Evolutionary conservation across 768 basidiomycete genomes (phyloP).

Genomic region (Leucosporidium yakuticum): DNA sequence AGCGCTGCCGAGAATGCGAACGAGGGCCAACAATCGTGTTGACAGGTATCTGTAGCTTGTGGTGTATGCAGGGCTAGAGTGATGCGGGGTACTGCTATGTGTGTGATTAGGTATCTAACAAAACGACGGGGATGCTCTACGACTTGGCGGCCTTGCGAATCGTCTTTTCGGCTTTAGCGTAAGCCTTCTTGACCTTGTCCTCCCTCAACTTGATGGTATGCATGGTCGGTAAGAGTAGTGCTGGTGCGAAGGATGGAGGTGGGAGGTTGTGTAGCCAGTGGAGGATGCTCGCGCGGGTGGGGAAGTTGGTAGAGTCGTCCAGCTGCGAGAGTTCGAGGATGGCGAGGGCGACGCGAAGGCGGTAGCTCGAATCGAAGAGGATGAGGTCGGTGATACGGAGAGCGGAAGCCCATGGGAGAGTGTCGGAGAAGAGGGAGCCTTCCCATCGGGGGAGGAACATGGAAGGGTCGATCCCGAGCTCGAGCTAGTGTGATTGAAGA

Average conservation of each 20-base stretch:
- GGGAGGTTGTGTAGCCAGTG: constrained; percentile 20
- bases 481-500: constrained; percentile 2
- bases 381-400: constrained; percentile 27
- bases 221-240: constrained; percentile 7
- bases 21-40: too few species aligned
- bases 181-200: constrained; percentile 23
- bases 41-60: too few species aligned
- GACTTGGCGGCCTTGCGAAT: neutral
- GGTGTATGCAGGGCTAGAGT: too few species aligned
- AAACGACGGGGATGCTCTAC: neutral
- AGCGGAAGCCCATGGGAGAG: constrained; percentile 13
- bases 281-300: constrained; percentile 13
- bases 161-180: constrained; percentile 14
- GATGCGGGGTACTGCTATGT: too few species aligned
- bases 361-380: constrained; percentile 19
- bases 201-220: constrained; percentile 15
- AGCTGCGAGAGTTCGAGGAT: constrained; percentile 23
- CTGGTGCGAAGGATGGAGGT: constrained; percentile 5
- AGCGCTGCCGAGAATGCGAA: too few species aligned
- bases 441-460: constrained; percentile 15
- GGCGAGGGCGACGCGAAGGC: constrained; percentile 20
- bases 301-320: constrained; percentile 1
- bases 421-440: constrained; percentile 18
- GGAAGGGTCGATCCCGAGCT: neutral
- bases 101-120: too few species aligned